phyloP scores from a whole-genome alignment of 257 asterid genomes.

The Fraxinus cuspidata region DNA sequence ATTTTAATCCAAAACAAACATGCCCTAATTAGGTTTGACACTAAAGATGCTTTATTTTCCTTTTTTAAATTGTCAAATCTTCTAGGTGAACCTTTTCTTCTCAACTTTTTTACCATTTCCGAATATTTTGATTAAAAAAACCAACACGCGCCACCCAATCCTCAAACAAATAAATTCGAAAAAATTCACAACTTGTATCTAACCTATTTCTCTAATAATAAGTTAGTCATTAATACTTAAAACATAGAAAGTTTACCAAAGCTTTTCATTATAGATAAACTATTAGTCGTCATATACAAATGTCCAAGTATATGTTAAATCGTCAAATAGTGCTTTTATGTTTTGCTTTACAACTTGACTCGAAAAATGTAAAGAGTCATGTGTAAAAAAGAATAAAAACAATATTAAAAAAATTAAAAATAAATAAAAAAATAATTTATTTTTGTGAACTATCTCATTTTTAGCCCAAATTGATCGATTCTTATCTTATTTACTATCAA shows the following conservation, averaged over 20 bases:
- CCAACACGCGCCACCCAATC: neutral
- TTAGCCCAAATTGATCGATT: neutral
- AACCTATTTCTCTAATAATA: neutral
- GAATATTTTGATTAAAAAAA: neutral
- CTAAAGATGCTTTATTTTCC: neutral
- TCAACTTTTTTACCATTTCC: neutral
- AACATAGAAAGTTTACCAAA: neutral
- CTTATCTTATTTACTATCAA: no score
- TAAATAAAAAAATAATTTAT: no score
- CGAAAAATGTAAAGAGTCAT: no score
- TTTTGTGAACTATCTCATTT: no score
- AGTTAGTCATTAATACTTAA: neutral
- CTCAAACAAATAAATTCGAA: neutral
- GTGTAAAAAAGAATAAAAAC: no score
- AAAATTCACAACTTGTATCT: neutral
- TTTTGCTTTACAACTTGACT: no score
- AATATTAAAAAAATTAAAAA: no score
- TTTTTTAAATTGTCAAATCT: neutral
- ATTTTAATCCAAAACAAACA: no score
- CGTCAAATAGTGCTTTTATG: no score
- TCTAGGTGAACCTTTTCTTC: neutral
- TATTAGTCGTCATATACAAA: neutral
- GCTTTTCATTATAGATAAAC: neutral
- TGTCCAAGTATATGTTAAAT: no score
- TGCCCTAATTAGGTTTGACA: no score